phyloP scores from a whole-genome alignment of 345 rosid genomes.

The Limnanthes douglasii region DNA sequence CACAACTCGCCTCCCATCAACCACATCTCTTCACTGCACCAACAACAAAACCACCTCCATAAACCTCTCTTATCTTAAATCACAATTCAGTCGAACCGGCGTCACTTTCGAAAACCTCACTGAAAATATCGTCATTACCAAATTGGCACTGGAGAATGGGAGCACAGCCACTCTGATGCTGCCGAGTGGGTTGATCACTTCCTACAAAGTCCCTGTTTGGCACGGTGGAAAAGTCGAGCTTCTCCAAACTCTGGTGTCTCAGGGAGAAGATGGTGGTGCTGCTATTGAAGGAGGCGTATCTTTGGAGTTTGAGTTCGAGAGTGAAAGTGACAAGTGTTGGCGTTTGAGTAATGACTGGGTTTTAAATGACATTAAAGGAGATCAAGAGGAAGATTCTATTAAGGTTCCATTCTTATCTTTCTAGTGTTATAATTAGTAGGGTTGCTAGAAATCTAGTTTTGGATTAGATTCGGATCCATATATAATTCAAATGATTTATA shows the following conservation, averaged over 20 bases:
- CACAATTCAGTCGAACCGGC: too few relatives aligned
- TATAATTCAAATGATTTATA: not conserved
- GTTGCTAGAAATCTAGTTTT: too few relatives aligned
- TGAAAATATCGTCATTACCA: too few relatives aligned
- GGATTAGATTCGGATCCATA: not conserved
- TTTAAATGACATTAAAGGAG: constrained; percentile 39
- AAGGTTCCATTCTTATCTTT: too few relatives aligned
- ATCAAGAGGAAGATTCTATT: constrained; percentile 26
- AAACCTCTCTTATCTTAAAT: too few relatives aligned
- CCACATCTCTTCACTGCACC: too few relatives aligned
- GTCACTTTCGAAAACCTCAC: too few relatives aligned
- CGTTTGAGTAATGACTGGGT: constrained; percentile 33
- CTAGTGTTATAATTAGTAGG: too few relatives aligned
- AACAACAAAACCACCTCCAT: too few relatives aligned
- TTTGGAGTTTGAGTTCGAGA: constrained; percentile 26
- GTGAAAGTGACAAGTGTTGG: constrained; percentile 22
- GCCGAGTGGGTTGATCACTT: constrained; percentile 56
- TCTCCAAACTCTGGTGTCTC: constrained; percentile 56
- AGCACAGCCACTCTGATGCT: constrained; percentile 55
- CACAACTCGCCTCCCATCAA: too few relatives aligned
- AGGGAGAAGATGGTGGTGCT: constrained; percentile 37
- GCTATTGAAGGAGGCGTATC: constrained; percentile 70
- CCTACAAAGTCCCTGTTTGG: constrained; percentile 73
- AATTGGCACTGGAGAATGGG: constrained; percentile 45
- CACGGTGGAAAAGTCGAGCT: constrained; percentile 61